Conservation (phyloP, 176 grass and related monocot species). For the Eremochloa ophiuroides region DNA sequence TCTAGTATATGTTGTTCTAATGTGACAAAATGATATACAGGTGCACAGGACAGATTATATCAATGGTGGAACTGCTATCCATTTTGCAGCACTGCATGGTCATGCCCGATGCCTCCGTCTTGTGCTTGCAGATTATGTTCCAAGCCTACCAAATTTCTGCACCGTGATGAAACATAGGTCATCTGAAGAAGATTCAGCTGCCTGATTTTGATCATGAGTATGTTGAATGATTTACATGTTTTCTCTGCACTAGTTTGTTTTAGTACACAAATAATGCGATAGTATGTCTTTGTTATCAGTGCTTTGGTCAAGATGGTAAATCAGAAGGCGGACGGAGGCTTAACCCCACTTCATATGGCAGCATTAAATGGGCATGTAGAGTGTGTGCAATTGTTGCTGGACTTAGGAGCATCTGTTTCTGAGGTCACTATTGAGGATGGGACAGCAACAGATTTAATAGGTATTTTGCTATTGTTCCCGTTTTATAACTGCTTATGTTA, state of each 20-base stretch:
- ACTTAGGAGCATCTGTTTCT: slow-evolving; percentile 70
- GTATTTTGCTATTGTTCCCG: slow-evolving; percentile 28
- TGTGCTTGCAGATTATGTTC: slow-evolving; percentile 78
- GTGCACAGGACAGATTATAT: slow-evolving; percentile 88
- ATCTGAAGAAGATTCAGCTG: slow-evolving; percentile 46
- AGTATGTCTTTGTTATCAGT: slow-evolving; percentile 29
- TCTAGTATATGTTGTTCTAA: slow-evolving; percentile 7
- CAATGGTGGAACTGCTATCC: slow-evolving; percentile 81
- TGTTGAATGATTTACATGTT: slow-evolving; percentile 1
- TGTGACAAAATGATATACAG: slow-evolving; percentile 20
- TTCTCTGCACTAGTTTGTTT: slow-evolving; percentile 1
- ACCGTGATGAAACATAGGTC: slow-evolving; percentile 35
- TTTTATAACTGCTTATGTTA: not conserved
- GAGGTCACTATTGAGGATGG: slow-evolving; percentile 87
- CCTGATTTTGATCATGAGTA: slow-evolving; percentile 67
- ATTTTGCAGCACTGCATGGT: slow-evolving; percentile 75
- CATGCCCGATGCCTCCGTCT: slow-evolving; percentile 84
- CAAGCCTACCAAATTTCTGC: slow-evolving; percentile 57
- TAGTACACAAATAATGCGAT: not conserved
- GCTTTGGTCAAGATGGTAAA: slow-evolving; percentile 56
- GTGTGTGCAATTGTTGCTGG: slow-evolving; percentile 75
- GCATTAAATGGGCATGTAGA: slow-evolving; percentile 85
- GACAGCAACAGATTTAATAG: slow-evolving; percentile 85
- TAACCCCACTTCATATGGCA: slow-evolving; percentile 95
- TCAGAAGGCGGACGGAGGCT: slow-evolving; percentile 77